Percentiles rank a stretch among this genome's conserved stretches.
These are phyloP conservation scores for Aspergillus oerlinghausenensis DNA, from an alignment of 2,329 filamentous ascomycete genomes.

Conservation along the genomic window DNA sequence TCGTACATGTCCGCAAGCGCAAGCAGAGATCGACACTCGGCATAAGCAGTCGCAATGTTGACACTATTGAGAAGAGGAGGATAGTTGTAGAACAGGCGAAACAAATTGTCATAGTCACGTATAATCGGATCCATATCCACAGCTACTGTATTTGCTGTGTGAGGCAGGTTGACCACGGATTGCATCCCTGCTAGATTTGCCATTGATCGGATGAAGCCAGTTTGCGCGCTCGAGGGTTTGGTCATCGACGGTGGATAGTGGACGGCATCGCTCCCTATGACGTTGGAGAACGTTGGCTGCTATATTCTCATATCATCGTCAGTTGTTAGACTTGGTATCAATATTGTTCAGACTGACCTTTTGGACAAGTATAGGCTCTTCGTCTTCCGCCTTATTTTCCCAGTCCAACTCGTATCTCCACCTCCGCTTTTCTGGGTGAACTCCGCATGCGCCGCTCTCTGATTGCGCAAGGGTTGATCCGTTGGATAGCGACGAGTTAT, in stretches of 20 bases:
- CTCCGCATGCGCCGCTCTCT: slow-evolving; percentile 37
- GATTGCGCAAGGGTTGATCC: slow-evolving; percentile 36
- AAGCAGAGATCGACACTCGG: slow-evolving; percentile 87
- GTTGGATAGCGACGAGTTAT: slow-evolving; percentile 30
- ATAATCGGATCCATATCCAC: slow-evolving; percentile 67
- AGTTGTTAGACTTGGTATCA: not conserved
- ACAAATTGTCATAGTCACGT: slow-evolving; percentile 91
- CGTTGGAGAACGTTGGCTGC: slow-evolving; percentile 41
- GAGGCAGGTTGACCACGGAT: slow-evolving; percentile 50
- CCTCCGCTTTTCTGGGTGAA: slow-evolving; percentile 50
- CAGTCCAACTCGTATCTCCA: slow-evolving; percentile 89
- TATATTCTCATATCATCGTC: slow-evolving; percentile 9
- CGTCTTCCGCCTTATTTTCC: slow-evolving; percentile 62
- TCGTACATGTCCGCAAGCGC: slow-evolving; percentile 93
- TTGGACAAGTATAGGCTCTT: slow-evolving; percentile 84
- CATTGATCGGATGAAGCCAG: slow-evolving; percentile 81
- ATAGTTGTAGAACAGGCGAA: slow-evolving; percentile 95
- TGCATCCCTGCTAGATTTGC: slow-evolving; percentile 64
- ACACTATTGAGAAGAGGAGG: slow-evolving; percentile 73
- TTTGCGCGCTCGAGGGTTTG: slow-evolving; percentile 57
- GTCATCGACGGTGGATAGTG: slow-evolving; percentile 54
- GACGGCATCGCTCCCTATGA: slow-evolving; percentile 52
- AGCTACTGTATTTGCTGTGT: slow-evolving; percentile 50
- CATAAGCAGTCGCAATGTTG: slow-evolving; percentile 88
- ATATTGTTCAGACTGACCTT: slow-evolving; percentile 50